Percentiles rank a stretch among this genome's conserved stretches.
Conservation (phyloP, 176 grass and related monocot genomes). For the Zoysia japonica region DNA sequence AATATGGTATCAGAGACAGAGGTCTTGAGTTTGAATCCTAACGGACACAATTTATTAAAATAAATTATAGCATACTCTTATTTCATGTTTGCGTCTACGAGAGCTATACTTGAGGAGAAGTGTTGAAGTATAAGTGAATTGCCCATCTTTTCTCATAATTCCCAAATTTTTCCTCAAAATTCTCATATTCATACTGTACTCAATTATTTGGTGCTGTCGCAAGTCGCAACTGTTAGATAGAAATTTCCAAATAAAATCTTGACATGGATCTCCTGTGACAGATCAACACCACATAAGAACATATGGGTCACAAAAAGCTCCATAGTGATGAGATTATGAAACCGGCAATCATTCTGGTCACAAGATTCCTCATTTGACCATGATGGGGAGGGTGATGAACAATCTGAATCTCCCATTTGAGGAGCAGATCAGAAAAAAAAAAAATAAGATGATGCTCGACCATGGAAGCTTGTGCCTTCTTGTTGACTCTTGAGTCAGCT, state of each 20-base stretch:
- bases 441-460: neutral
- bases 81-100: too few species aligned
- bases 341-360: slow-evolving; percentile 20
- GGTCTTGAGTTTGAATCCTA: too few species aligned
- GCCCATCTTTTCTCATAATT: too few species aligned
- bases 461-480: slow-evolving; percentile 36
- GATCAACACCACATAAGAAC: neutral
- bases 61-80: too few species aligned
- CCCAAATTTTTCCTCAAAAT: neutral
- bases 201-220: neutral
- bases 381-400: neutral
- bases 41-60: too few species aligned
- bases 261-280: slow-evolving; percentile 3
- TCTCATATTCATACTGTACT: neutral
- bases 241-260: neutral
- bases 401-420: slow-evolving; percentile 20
- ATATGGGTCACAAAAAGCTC: neutral
- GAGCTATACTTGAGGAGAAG: too few species aligned
- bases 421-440: neutral
- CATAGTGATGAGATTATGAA: neutral
- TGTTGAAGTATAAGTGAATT: too few species aligned
- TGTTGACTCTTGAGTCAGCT: neutral
- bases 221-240: neutral
- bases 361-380: slow-evolving; percentile 48
- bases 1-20: too few species aligned